These are phyloP conservation scores for Cutaneotrichosporon sp. DNA, from an alignment of 1,284 basidiomycete species.

Conservation along the genomic window DNA sequence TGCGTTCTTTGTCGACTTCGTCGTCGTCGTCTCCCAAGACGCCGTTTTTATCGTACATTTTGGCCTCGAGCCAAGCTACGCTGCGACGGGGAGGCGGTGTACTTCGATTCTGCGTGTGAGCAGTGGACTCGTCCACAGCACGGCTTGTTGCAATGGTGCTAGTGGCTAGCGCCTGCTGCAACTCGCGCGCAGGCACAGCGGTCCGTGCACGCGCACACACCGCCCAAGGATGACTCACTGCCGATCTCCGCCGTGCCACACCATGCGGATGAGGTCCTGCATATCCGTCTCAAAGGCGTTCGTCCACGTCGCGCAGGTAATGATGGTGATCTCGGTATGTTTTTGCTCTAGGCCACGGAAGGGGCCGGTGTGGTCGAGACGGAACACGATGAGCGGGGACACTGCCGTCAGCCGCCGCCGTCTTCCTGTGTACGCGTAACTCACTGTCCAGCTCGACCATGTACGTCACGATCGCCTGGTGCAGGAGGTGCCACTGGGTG, in stretches of 20 bases:
- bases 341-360: not conserved
- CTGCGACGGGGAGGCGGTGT: not conserved
- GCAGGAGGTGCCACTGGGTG: not conserved
- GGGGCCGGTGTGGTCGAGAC: not conserved
- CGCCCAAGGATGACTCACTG: not conserved
- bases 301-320: conserved; percentile 1
- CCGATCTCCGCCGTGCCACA: conserved; percentile 3
- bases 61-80: not conserved
- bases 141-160: no score
- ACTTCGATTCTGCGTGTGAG: conserved; percentile 2
- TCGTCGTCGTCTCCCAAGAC: no score
- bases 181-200: no score
- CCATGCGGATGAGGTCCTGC: conserved; percentile 1
- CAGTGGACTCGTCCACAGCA: not conserved
- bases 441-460: conserved; percentile 4
- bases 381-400: not conserved
- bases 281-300: conserved; percentile 2
- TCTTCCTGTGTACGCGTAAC: not conserved
- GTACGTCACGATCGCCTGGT: conserved; percentile 4
- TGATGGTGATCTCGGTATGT: not conserved
- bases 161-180: no score
- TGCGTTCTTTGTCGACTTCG: no score
- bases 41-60: no score
- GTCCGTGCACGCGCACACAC: no score
- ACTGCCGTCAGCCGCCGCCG: not conserved